phyloP scores from a whole-genome alignment of 257 asterid species.

The Linderniella brevidens region DNA sequence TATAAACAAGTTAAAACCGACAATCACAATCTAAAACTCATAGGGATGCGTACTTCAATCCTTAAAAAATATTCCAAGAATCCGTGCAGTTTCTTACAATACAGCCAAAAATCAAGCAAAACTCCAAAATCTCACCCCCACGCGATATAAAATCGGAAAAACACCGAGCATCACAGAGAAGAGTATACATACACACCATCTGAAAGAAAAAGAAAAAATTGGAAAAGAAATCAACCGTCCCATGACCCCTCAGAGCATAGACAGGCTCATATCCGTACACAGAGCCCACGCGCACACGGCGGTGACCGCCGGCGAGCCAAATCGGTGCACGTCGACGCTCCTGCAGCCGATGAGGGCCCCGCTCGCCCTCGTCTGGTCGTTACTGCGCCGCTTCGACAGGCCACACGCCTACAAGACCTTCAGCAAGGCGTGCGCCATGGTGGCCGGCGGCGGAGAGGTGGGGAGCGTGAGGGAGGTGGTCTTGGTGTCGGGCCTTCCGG shows the following conservation, averaged over 20 bases:
- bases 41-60: too few relatives aligned
- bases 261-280: constrained; percentile 9
- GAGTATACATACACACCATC: too few relatives aligned
- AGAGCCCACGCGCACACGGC: constrained; percentile 17
- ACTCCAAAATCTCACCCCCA: too few relatives aligned
- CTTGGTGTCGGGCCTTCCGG: constrained; percentile 26
- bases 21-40: too few relatives aligned
- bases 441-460: constrained; percentile 12
- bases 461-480: too few relatives aligned
- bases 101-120: too few relatives aligned
- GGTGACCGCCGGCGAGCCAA: neutral
- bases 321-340: constrained; percentile 22
- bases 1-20: too few relatives aligned
- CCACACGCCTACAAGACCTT: constrained; percentile 39
- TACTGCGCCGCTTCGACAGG: constrained; percentile 19
- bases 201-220: neutral
- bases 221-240: neutral
- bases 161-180: too few relatives aligned
- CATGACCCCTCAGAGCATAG: neutral
- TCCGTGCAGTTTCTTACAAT: too few relatives aligned
- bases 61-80: too few relatives aligned
- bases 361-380: constrained; percentile 32
- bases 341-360: constrained; percentile 30
- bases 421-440: constrained; percentile 18
- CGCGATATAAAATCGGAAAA: too few relatives aligned